Percentiles rank a stretch among this genome's conserved stretches.
These are phyloP conservation scores for Yamadazyma sp. DNA, from an alignment of 1,139 yeast species.

Conservation along the genomic window DNA sequence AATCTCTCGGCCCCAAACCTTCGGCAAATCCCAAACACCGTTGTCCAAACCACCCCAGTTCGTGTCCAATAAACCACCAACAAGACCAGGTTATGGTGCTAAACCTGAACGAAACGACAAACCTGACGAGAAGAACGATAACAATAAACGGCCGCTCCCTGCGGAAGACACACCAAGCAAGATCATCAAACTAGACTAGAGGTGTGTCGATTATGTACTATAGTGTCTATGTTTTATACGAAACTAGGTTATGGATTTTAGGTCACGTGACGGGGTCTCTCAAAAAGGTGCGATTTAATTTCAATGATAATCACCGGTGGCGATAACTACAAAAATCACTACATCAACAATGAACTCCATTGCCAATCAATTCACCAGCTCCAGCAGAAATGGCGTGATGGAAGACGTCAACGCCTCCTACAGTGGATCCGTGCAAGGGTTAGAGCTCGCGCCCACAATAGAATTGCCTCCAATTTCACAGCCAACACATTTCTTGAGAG, in stretches of 20 bases:
- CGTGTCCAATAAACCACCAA: conserved; percentile 28
- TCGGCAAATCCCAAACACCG: conserved; percentile 22
- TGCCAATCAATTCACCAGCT: conserved; percentile 38
- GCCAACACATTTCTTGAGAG: conserved; percentile 92
- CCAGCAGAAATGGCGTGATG: conserved; percentile 27
- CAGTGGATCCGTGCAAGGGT: conserved; percentile 5
- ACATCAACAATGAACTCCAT: conserved; percentile 37
- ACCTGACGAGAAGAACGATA: conserved; percentile 3
- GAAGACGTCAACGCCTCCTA: conserved; percentile 30
- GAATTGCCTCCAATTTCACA: conserved; percentile 82
- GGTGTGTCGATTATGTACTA: background rate
- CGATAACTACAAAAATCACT: background rate
- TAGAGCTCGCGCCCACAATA: conserved; percentile 61
- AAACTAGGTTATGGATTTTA: background rate
- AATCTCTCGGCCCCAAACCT: conserved; percentile 20
- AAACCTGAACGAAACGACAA: conserved; percentile 9
- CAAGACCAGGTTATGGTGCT: conserved; percentile 15
- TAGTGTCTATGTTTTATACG: background rate
- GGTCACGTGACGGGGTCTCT: background rate
- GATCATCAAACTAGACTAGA: conserved; percentile 3
- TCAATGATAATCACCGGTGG: too few relatives aligned
- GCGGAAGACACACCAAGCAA: conserved; percentile 9
- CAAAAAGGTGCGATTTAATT: too few relatives aligned
- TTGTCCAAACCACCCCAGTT: conserved; percentile 35
- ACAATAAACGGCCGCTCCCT: conserved; percentile 8